phyloP scores from a whole-genome alignment of 2,329 filamentous ascomycete genomes.

The Thielaviopsis populi region DNA sequence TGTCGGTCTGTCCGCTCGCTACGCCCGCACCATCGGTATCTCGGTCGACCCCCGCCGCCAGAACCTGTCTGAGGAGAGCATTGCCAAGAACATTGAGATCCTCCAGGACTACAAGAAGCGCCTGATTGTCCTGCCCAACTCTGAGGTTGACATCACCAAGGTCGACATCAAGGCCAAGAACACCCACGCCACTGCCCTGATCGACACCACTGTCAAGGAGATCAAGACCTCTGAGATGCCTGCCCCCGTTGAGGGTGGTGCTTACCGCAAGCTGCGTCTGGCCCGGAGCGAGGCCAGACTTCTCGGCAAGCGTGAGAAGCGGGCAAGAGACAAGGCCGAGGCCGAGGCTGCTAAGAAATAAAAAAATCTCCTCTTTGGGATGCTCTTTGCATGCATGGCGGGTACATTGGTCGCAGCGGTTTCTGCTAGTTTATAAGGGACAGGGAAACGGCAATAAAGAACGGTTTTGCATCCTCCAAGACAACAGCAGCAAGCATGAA shows the following conservation, averaged over 20 bases:
- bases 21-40: constrained; percentile 93
- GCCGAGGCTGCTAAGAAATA: constrained; percentile 81
- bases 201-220: constrained; percentile 53
- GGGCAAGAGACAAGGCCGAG: constrained; percentile 73
- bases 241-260: constrained; percentile 62
- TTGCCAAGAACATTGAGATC: constrained; percentile 88
- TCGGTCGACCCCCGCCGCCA: constrained; percentile 88
- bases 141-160: constrained; percentile 55
- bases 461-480: constrained; percentile 24
- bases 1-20: constrained; percentile 85
- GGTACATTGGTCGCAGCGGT: constrained; percentile 15
- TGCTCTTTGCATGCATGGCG: constrained; percentile 13
- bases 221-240: constrained; percentile 73
- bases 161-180: constrained; percentile 38
- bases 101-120: constrained; percentile 95
- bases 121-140: constrained; percentile 92
- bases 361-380: constrained; percentile 29
- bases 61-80: constrained; percentile 93
- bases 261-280: constrained; percentile 72
- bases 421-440: constrained; percentile 16
- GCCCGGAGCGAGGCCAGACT: constrained; percentile 71
- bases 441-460: constrained; percentile 19
- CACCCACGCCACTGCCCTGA: constrained; percentile 51
- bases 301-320: constrained; percentile 80
- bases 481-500: constrained; percentile 6